Conservation (phyloP, 1,284 basidiomycete species). For the Amylostereum areolatum region DNA sequence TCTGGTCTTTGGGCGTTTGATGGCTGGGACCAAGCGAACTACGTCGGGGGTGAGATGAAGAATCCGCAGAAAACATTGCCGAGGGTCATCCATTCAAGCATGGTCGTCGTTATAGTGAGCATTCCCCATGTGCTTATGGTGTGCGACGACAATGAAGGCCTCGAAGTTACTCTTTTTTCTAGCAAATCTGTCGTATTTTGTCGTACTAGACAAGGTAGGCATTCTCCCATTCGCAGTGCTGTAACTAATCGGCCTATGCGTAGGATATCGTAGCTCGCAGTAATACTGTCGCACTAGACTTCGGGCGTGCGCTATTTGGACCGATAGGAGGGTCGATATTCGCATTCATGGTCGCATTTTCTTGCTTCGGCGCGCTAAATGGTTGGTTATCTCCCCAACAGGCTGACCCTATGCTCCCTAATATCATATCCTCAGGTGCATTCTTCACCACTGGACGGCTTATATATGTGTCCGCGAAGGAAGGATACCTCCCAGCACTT, state of each 20-base stretch:
- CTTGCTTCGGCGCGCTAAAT: constrained; percentile 90
- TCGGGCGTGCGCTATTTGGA: constrained; percentile 84
- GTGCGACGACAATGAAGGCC: not conserved
- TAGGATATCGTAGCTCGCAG: constrained; percentile 64
- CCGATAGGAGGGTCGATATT: constrained; percentile 83
- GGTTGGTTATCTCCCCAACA: constrained; percentile 32
- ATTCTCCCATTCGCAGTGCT: constrained; percentile 16
- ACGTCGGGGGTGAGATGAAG: constrained; percentile 89
- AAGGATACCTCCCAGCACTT: constrained; percentile 79
- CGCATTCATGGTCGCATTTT: constrained; percentile 87
- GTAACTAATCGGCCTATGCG: not conserved
- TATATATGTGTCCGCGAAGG: constrained; percentile 84
- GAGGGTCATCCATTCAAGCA: constrained; percentile 83
- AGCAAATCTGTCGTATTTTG: constrained; percentile 89
- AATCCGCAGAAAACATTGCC: constrained; percentile 85
- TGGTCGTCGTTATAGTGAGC: constrained; percentile 69
- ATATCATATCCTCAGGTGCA: constrained; percentile 38
- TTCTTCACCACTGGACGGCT: constrained; percentile 83
- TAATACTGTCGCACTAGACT: constrained; percentile 95
- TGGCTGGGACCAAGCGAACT: constrained; percentile 90
- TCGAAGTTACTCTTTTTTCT: constrained; percentile 66
- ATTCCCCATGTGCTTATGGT: not conserved
- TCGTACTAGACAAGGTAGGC: constrained; percentile 78
- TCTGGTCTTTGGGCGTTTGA: constrained; percentile 95
- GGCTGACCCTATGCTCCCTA: not conserved